A percentile compares a stretch with the other conserved stretches of the same genome.
Evolutionary conservation across 2,329 filamentous ascomycete genomes (phyloP).

Genomic region (Ciborinia camelliae): DNA sequence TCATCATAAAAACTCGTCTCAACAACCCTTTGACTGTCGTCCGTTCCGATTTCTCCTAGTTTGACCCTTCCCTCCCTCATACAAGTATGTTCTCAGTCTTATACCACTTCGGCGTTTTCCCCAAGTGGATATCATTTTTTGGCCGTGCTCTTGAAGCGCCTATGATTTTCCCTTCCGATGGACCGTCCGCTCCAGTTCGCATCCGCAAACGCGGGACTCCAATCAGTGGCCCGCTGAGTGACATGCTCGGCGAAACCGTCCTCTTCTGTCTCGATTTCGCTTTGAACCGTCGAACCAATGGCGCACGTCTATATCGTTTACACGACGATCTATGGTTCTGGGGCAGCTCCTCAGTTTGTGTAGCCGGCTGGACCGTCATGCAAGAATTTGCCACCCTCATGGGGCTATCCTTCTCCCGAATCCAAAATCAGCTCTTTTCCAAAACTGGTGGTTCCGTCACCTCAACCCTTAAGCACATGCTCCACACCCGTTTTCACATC

Average conservation of each 20-base stretch:
- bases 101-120: conserved; percentile 55
- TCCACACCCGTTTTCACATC: conserved; percentile 48
- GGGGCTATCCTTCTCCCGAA: conserved; percentile 50
- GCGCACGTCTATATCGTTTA: conserved; percentile 56
- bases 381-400: conserved; percentile 51
- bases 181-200: conserved; percentile 43
- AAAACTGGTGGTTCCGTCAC: conserved; percentile 42
- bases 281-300: conserved; percentile 55
- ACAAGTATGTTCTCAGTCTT: conserved; percentile 55
- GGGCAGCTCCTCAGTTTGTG: conserved; percentile 51
- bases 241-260: conserved; percentile 56
- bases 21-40: conserved; percentile 49
- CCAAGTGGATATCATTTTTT: conserved; percentile 58
- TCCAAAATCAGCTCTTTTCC: conserved; percentile 50
- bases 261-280: conserved; percentile 64
- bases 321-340: conserved; percentile 68
- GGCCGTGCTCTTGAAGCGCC: conserved; percentile 56
- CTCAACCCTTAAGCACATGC: conserved; percentile 46
- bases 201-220: conserved; percentile 56
- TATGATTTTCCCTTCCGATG: conserved; percentile 54
- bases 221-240: conserved; percentile 55
- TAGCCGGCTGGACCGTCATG: conserved; percentile 56
- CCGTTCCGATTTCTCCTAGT: conserved; percentile 56
- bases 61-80: conserved; percentile 57
- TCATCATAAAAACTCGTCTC: conserved; percentile 40